Conservation (phyloP, 768 basidiomycete genomes). For the Kwoniella sp. region DNA sequence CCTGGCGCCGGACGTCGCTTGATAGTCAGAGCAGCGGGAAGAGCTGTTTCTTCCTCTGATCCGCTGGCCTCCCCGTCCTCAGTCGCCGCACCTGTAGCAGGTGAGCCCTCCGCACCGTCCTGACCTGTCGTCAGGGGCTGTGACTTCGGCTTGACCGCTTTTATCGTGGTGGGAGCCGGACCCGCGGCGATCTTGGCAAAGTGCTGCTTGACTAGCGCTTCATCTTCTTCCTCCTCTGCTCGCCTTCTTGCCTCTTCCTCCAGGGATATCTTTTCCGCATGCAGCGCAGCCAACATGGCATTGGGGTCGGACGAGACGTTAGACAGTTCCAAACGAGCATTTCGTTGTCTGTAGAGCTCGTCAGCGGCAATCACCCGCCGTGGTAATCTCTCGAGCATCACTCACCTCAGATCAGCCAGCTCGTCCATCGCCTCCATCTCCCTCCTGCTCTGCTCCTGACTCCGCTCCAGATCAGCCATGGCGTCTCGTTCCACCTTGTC, state of each 20-base stretch:
- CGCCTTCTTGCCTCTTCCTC: constrained; percentile 64
- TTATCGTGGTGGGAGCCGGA: constrained; percentile 16
- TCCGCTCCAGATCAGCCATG: constrained; percentile 93
- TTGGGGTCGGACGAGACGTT: constrained; percentile 64
- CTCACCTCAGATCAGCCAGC: constrained; percentile 63
- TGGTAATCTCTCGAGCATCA: constrained; percentile 40
- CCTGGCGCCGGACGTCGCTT: constrained; percentile 33
- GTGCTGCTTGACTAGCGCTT: constrained; percentile 76
- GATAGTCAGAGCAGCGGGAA: constrained; percentile 38
- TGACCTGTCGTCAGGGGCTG: constrained; percentile 8
- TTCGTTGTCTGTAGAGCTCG: constrained; percentile 53
- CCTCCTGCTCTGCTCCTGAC: constrained; percentile 83
- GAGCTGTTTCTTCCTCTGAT: constrained; percentile 13
- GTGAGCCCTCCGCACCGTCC: neutral
- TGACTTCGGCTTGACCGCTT: constrained; percentile 21
- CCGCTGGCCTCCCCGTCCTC: constrained; percentile 14
- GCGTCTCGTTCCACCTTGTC: constrained; percentile 77
- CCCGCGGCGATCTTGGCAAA: constrained; percentile 65
- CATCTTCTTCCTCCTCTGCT: constrained; percentile 83
- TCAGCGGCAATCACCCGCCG: neutral
- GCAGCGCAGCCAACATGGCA: constrained; percentile 52
- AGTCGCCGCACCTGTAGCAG: neutral
- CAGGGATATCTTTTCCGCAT: constrained; percentile 58
- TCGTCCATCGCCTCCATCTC: constrained; percentile 99
- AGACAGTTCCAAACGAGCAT: constrained; percentile 69